Base-by-base conservation (phyloP, 2,329 filamentous ascomycete genomes). In the Fusarium verrucosum region DNA sequence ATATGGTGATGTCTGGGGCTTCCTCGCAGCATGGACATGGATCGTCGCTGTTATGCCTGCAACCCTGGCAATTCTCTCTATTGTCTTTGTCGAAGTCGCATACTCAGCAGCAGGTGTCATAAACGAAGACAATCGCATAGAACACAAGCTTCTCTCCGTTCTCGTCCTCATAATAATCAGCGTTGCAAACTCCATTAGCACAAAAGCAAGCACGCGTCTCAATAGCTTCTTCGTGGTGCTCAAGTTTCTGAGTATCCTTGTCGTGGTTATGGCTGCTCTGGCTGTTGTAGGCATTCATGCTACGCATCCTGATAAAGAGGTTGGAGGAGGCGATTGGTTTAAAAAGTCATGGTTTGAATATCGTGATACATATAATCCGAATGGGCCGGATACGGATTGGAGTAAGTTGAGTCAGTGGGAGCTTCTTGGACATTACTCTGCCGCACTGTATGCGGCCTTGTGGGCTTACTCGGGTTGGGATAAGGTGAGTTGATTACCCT, bases 391-490 rank as follows among this genome's bases (percentile, higher is more conserved):
- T 26, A 83, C 80, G 0, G 78, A 84, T 35, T 87, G 84, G 84
- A 70, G 71, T 1, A 60, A 70, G 2, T 66, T 89, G 37, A 76
- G 79, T 7, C 72, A 78, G 25, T 89, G 87, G 87, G 84, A 87
- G 53, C 78, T 84, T 11, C 80, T 88, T 23, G 87, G 87, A 0
- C 83, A 88, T 65, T 83, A 84, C 53, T 86, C 85, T 4, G 81
- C 85, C 2, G 87, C 87, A 0, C 77, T 89, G 1, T 89, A 89
- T 65, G 87, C 83, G 0, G 85, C 85, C 0, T 70, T 89, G 0
- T 89, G 86, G 87, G 87, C 85, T 0, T 89, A 88, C 58, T 87
- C 84, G 1, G 87, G 87, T 1, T 89, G 87, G 87, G 87, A 89
- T 52, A 89, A 88, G 76, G 85, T 85, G 35, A 76, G 79, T 46